These are phyloP conservation scores for Paspalum vaginatum DNA, from an alignment of 176 grass and related monocot genomes.

Conservation along the genomic window DNA sequence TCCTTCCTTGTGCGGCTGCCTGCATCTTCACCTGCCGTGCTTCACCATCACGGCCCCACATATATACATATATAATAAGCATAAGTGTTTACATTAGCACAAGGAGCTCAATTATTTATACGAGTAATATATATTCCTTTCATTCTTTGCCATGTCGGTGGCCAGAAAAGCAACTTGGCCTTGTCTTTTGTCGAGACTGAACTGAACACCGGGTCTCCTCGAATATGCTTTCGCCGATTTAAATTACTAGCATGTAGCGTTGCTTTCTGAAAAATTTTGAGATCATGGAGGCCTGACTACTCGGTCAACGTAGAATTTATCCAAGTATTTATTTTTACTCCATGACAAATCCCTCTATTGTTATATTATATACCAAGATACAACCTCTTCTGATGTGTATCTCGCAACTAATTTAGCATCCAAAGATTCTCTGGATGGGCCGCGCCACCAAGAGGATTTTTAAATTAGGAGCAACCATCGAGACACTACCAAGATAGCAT, in stretches of 20 bases:
- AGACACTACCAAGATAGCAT: slow-evolving; percentile 3
- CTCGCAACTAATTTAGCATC: slow-evolving; percentile 34
- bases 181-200: neutral
- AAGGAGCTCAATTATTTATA: no score
- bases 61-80: no score
- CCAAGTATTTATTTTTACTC: neutral
- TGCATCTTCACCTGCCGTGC: slow-evolving; percentile 15
- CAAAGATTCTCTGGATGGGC: slow-evolving; percentile 25
- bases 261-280: neutral
- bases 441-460: slow-evolving; percentile 23
- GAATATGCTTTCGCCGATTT: neutral
- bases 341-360: neutral
- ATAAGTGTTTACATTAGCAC: no score
- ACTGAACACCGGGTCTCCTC: neutral
- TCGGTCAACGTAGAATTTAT: slow-evolving; percentile 5
- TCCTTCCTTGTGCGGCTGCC: neutral
- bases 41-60: slow-evolving; percentile 31
- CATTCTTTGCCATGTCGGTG: neutral
- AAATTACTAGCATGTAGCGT: neutral
- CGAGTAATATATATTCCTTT: no score
- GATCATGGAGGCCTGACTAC: neutral
- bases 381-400: slow-evolving; percentile 11
- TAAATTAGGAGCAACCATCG: slow-evolving; percentile 18
- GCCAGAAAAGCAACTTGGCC: neutral
- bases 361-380: neutral